These are phyloP conservation scores for Codiaeum variegatum DNA, from an alignment of 441 rosid genomes.

Conservation along the genomic window DNA sequence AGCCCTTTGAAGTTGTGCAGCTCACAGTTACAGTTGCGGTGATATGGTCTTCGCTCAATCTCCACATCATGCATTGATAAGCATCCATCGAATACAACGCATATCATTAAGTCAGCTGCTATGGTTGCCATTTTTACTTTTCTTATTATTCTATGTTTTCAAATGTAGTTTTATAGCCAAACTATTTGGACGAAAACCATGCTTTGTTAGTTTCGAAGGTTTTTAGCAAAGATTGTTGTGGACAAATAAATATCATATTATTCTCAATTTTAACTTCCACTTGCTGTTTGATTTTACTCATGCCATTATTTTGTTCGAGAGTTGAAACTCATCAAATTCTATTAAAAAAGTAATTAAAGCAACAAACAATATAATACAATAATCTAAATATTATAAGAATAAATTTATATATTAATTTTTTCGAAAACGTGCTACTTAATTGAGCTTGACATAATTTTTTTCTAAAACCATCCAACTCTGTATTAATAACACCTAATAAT, in stretches of 20 bases:
- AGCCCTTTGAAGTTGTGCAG: slow-evolving; percentile 25
- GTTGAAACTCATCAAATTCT: no score
- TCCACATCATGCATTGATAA: slow-evolving; percentile 20
- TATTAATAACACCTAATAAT: no score
- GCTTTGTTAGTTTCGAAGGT: no score
- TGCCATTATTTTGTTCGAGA: no score
- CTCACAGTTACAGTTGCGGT: slow-evolving; percentile 32
- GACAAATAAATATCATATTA: neutral
- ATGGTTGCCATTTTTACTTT: neutral
- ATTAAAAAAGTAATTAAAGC: no score
- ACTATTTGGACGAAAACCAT: neutral
- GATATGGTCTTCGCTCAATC: slow-evolving; percentile 27
- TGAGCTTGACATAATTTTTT: no score
- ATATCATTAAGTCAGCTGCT: slow-evolving; percentile 19
- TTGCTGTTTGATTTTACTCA: no score
- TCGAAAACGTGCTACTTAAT: no score
- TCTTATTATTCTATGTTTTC: neutral
- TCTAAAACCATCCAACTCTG: no score
- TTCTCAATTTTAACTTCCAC: neutral
- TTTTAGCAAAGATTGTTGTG: neutral
- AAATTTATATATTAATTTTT: no score
- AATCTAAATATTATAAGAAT: no score
- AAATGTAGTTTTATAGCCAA: neutral
- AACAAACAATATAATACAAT: no score
- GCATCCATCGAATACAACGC: slow-evolving; percentile 26